Base-by-base conservation (phyloP, 352 stramenopile species). In the Pythium pyrilobum region DNA sequence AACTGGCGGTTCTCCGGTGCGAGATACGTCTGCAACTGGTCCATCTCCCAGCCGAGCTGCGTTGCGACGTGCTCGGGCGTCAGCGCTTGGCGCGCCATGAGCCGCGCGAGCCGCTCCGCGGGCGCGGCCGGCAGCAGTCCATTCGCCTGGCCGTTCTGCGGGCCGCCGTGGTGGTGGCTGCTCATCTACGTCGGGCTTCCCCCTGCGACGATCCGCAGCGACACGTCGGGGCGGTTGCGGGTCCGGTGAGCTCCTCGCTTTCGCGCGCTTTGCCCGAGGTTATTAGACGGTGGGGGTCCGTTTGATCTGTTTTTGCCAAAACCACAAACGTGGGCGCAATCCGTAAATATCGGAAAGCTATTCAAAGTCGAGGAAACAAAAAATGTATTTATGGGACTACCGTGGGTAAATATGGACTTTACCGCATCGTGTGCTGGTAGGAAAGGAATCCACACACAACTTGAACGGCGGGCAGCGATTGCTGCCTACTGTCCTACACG, bases 11-110 rank as follows among this genome's bases (percentile, higher is more conserved):
- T 48, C 36, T 86, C 71, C 13, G 76, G 69, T 41, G 68, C 67
- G 29, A 91, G 39, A 37, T 87, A 89, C 41, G 62, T 47, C 28
- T 62, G 60, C 43, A 91, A 62, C 51, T 81, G 54, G 27, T 87
- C 76, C 18, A 59, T 13, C 3, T 63, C 37, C 77, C 81, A 91
- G 31, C 66, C 62, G 29, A 91, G 48, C 59, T 86, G 72, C 48
- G 47, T 60, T 20, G 76, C 72, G 31, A 88, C 61, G 23, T 67
- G 69, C 5, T 76, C 69, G 11, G 69, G 48, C 0, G 66, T 18
- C 25, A 91, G 56, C 38, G 34, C 57, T 63, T 83, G 79, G 48
- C 76, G 74, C 51, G 76, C 62, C 60, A 91, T 78, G 40, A 91
- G 80, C 27, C 69, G 66, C 52, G 59, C 69, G 41, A 91, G 74